Evolutionary conservation across 148 eudicot genomes (phyloP).

Genomic region (Chenopodium quinoa): DNA sequence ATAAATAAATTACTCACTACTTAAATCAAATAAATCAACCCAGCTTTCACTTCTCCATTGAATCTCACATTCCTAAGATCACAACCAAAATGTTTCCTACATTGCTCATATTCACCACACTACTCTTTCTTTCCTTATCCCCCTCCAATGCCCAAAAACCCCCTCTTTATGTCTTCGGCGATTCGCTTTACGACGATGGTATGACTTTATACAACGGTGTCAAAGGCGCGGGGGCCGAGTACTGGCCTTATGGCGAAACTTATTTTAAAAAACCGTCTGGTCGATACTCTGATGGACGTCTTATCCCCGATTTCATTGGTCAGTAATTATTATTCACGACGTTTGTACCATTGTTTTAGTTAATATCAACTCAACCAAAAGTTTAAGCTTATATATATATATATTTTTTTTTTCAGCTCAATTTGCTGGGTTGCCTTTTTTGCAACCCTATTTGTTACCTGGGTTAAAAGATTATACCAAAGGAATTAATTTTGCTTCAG

Average conservation of each 20-base stretch:
- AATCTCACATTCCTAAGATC: not conserved
- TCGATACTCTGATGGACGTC: slow-evolving; percentile 44
- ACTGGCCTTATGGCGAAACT: slow-evolving; percentile 50
- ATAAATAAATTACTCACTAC: no score
- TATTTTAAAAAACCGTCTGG: slow-evolving; percentile 44
- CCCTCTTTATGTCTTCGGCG: slow-evolving; percentile 50
- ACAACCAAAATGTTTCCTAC: not conserved
- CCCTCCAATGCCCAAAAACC: slow-evolving; percentile 10
- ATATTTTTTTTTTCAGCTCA: slow-evolving; percentile 27
- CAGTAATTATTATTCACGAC: not conserved
- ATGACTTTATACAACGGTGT: slow-evolving; percentile 38
- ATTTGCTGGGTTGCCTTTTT: slow-evolving; percentile 38
- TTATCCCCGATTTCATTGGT: slow-evolving; percentile 56
- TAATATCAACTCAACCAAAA: no score
- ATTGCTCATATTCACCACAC: not conserved
- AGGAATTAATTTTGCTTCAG: slow-evolving; percentile 50
- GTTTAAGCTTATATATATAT: not conserved
- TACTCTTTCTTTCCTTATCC: not conserved
- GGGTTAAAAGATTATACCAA: slow-evolving; percentile 30
- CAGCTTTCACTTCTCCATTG: not conserved
- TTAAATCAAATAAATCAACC: no score
- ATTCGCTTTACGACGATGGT: slow-evolving; percentile 50
- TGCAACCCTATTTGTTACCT: slow-evolving; percentile 39
- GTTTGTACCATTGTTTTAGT: no score
- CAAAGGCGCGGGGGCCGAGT: slow-evolving; percentile 28